These are phyloP conservation scores for Phenoliferia sp. DNA, from an alignment of 1,284 basidiomycete genomes.

Conservation along the genomic window DNA sequence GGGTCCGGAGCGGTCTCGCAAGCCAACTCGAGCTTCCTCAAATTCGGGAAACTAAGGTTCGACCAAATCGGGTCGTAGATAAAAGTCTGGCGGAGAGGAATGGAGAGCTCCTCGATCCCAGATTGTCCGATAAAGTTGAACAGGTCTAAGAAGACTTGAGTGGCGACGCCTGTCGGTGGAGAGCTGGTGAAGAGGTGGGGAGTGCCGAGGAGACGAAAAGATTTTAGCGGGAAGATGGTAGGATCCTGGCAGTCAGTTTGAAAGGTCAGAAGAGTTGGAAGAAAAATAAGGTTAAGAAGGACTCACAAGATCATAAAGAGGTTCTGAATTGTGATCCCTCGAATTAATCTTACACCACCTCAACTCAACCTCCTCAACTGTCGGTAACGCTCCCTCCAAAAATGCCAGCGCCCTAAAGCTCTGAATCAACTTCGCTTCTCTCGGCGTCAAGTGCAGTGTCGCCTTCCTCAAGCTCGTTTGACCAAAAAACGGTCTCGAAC, in stretches of 20 bases:
- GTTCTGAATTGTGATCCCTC: not conserved
- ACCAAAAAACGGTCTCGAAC: not conserved
- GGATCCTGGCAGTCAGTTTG: not conserved
- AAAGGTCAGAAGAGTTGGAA: too few relatives aligned
- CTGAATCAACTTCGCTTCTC: not conserved
- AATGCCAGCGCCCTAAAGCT: not conserved
- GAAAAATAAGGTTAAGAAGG: too few relatives aligned
- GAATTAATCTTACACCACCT: not conserved
- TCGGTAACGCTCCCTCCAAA: not conserved
- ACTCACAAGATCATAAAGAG: not conserved
- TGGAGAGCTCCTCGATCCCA: not conserved
- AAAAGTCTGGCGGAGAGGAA: not conserved
- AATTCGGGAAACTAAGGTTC: not conserved
- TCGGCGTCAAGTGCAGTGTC: not conserved
- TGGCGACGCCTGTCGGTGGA: not conserved
- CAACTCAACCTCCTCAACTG: not conserved
- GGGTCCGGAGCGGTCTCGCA: not conserved
- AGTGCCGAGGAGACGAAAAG: not conserved
- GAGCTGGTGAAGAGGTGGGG: not conserved
- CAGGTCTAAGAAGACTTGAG: not conserved
- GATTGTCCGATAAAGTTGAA: not conserved
- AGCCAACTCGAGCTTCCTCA: not conserved
- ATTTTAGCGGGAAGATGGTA: not conserved
- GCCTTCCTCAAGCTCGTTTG: not conserved
- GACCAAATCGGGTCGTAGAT: not conserved